These are phyloP conservation scores for Myotisia sp. DNA, from an alignment of 2,329 filamentous ascomycete genomes.

Conservation along the genomic window DNA sequence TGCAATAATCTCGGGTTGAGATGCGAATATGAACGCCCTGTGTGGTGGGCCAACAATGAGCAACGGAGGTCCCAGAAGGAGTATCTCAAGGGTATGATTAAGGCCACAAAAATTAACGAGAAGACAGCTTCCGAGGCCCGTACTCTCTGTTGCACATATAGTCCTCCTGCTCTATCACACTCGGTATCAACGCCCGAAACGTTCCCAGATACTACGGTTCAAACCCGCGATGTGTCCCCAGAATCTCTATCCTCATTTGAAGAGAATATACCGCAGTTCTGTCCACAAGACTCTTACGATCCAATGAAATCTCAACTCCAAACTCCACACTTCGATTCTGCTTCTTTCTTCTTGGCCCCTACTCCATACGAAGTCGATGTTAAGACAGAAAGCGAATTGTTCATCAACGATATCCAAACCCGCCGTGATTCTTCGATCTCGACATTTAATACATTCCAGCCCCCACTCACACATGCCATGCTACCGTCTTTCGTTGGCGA, in stretches of 20 bases:
- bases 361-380: constrained; percentile 88
- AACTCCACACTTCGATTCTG: constrained; percentile 42
- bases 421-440: constrained; percentile 76
- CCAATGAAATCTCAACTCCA: constrained; percentile 29
- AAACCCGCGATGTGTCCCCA: constrained; percentile 61
- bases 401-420: constrained; percentile 77
- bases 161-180: constrained; percentile 65
- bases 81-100: constrained; percentile 92
- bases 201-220: constrained; percentile 56
- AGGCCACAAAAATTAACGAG: constrained; percentile 85
- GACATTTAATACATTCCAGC: constrained; percentile 83
- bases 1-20: constrained; percentile 61
- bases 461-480: constrained; percentile 54
- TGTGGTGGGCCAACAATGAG: constrained; percentile 95
- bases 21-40: constrained; percentile 92
- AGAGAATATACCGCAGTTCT: constrained; percentile 55
- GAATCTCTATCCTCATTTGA: constrained; percentile 60
- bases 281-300: constrained; percentile 33
- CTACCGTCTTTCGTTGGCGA: constrained; percentile 50
- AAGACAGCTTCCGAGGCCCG: constrained; percentile 49
- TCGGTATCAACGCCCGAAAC: constrained; percentile 69
- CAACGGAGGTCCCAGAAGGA: constrained; percentile 79
- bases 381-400: constrained; percentile 89
- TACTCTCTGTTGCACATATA: constrained; percentile 32
- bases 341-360: constrained; percentile 45